Evolutionary conservation across 2,329 filamentous ascomycete genomes (phyloP).

Genomic region (Colletotrichum sp.): DNA sequence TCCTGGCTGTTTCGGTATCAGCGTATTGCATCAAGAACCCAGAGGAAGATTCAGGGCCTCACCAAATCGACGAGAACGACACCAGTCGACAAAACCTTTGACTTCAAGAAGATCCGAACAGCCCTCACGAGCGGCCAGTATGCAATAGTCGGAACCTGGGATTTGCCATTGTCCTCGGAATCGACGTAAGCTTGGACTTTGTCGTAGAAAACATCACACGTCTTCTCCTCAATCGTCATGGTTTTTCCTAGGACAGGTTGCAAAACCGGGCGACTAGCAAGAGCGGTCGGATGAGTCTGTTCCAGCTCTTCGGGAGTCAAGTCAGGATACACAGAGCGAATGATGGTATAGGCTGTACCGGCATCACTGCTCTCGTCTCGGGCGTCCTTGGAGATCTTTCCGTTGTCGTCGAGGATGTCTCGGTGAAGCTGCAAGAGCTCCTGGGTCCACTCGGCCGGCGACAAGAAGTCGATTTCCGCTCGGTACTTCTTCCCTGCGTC

Average conservation of each 20-base stretch:
- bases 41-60: slow-evolving; percentile 26
- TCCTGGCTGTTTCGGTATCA: slow-evolving; percentile 46
- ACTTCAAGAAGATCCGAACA: slow-evolving; percentile 43
- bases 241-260: background rate
- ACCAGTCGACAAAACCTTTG: slow-evolving; percentile 37
- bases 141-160: slow-evolving; percentile 21
- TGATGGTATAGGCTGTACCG: slow-evolving; percentile 44
- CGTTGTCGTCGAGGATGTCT: slow-evolving; percentile 50
- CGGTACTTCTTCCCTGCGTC: slow-evolving; percentile 44
- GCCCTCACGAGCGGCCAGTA: slow-evolving; percentile 60
- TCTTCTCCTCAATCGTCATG: background rate
- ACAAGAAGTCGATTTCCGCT: slow-evolving; percentile 65
- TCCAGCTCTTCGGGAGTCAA: slow-evolving; percentile 7
- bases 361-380: slow-evolving; percentile 48
- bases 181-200: slow-evolving; percentile 2
- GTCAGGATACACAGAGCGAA: slow-evolving; percentile 50
- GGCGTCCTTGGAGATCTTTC: slow-evolving; percentile 39
- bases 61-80: slow-evolving; percentile 50
- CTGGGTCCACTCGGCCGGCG: slow-evolving; percentile 52
- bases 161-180: background rate
- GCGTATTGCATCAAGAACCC: background rate
- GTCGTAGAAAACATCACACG: background rate
- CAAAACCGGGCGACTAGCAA: background rate
- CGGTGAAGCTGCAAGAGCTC: slow-evolving; percentile 54
- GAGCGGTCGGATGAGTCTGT: background rate